phyloP scores from a whole-genome alignment of 352 stramenopile genomes.

The Pythium folliculosum region DNA sequence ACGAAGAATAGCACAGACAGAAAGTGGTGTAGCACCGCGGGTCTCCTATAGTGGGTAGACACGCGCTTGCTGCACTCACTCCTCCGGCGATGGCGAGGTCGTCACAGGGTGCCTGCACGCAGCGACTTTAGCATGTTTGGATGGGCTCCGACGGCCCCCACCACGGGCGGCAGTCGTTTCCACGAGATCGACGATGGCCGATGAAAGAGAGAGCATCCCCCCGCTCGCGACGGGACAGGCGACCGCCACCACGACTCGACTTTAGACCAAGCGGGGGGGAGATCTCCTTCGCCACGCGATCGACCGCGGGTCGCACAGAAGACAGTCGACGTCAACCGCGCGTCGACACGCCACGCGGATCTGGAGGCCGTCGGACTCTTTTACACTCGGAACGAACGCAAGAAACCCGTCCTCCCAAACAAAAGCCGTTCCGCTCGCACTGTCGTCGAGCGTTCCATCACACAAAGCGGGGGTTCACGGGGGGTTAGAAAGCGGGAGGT shows the following conservation, averaged over 20 bases:
- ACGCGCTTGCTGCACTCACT: not conserved
- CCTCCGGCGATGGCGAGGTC: constrained; percentile 25
- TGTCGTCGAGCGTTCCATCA: constrained; percentile 23
- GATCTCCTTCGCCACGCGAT: not conserved
- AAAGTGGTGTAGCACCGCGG: not conserved
- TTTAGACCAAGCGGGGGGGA: not conserved
- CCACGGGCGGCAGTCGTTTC: not conserved
- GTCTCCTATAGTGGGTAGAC: not conserved
- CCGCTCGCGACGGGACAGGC: not conserved
- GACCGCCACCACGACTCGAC: not conserved
- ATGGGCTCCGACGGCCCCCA: constrained; percentile 16
- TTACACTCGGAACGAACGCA: not conserved
- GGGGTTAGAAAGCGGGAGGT: constrained; percentile 2
- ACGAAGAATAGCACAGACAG: too few species aligned
- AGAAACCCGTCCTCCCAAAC: constrained; percentile 23
- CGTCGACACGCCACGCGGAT: not conserved
- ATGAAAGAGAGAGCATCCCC: not conserved
- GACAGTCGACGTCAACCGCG: not conserved
- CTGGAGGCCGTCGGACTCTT: constrained; percentile 5
- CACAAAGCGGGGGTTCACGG: too few species aligned
- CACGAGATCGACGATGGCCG: not conserved
- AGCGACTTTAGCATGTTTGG: constrained; percentile 92
- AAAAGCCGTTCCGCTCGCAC: constrained; percentile 16
- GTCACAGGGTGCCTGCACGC: constrained; percentile 81
- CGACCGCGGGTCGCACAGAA: not conserved